These are phyloP conservation scores for Hypoxylon cercidicola DNA, from an alignment of 495 filamentous ascomycete species.

Conservation along the genomic window DNA sequence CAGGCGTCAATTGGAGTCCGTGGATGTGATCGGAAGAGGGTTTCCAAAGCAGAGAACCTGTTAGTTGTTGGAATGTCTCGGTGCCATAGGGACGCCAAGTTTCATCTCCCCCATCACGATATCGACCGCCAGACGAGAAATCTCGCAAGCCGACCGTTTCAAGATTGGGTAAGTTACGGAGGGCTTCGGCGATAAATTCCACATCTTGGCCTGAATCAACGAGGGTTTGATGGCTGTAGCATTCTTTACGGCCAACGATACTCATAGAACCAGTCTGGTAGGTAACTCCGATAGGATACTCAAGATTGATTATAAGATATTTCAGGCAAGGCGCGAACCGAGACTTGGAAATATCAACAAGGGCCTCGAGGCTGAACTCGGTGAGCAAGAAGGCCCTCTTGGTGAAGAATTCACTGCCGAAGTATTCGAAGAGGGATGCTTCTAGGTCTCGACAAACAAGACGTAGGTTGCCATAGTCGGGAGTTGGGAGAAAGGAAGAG, in stretches of 20 bases:
- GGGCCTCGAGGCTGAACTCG: constrained; percentile 56
- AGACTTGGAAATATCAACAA: constrained; percentile 64
- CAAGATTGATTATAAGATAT: constrained; percentile 61
- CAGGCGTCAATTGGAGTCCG: too few species aligned
- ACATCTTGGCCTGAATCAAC: constrained; percentile 51
- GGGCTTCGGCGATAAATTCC: constrained; percentile 62
- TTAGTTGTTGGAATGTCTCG: constrained; percentile 35
- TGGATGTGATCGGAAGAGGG: too few species aligned
- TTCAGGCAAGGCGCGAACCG: constrained; percentile 52
- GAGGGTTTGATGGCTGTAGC: constrained; percentile 46
- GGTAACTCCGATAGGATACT: constrained; percentile 31
- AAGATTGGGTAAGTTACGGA: constrained; percentile 58
- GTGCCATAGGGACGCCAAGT: constrained; percentile 50
- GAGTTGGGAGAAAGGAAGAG: constrained; percentile 52
- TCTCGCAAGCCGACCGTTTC: constrained; percentile 61
- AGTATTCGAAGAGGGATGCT: constrained; percentile 52
- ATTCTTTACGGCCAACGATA: constrained; percentile 16
- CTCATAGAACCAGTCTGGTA: neutral
- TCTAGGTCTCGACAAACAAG: constrained; percentile 59
- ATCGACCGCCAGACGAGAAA: constrained; percentile 44
- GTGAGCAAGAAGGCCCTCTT: constrained; percentile 66
- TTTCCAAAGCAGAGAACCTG: constrained; percentile 1
- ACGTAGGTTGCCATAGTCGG: constrained; percentile 59
- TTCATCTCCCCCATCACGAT: constrained; percentile 32
- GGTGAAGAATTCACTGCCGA: constrained; percentile 64